Conservation (phyloP, 1,139 yeast genomes). For the Yamadazyma atlantica region DNA sequence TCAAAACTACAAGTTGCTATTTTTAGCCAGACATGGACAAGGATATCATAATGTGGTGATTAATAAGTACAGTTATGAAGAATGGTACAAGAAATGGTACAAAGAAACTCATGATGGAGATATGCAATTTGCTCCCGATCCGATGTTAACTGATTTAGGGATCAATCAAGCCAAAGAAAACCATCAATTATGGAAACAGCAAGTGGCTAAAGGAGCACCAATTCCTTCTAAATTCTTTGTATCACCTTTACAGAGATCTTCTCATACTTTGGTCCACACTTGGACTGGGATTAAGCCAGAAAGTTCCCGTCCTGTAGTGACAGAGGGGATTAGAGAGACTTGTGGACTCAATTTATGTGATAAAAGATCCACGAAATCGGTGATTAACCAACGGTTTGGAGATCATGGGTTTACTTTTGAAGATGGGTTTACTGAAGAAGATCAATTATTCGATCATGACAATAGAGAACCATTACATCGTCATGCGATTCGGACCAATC, state of each 20-base stretch:
- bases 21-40: constrained; percentile 76
- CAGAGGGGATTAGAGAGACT: constrained; percentile 70
- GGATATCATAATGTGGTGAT: constrained; percentile 71
- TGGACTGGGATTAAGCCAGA: constrained; percentile 42
- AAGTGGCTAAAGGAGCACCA: constrained; percentile 50
- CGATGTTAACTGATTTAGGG: constrained; percentile 62
- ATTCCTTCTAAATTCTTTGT: constrained; percentile 56
- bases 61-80: constrained; percentile 54
- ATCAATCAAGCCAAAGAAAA: constrained; percentile 47
- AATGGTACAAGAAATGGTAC: constrained; percentile 64
- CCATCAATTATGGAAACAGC: constrained; percentile 43
- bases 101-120: constrained; percentile 53
- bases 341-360: constrained; percentile 70
- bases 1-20: constrained; percentile 54
- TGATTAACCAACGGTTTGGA: constrained; percentile 16
- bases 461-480: constrained; percentile 45
- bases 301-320: constrained; percentile 33
- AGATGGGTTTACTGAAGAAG: constrained; percentile 47
- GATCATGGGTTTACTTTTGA: constrained; percentile 36
- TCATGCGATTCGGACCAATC: constrained; percentile 47
- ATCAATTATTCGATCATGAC: constrained; percentile 35
- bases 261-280: constrained; percentile 56
- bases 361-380: constrained; percentile 42
- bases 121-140: constrained; percentile 65
- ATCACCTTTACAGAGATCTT: constrained; percentile 69